Percentiles rank a stretch among this genome's conserved stretches.
Evolutionary conservation across 495 filamentous ascomycete genomes (phyloP).

Genomic region (Terfezia boudieri): DNA sequence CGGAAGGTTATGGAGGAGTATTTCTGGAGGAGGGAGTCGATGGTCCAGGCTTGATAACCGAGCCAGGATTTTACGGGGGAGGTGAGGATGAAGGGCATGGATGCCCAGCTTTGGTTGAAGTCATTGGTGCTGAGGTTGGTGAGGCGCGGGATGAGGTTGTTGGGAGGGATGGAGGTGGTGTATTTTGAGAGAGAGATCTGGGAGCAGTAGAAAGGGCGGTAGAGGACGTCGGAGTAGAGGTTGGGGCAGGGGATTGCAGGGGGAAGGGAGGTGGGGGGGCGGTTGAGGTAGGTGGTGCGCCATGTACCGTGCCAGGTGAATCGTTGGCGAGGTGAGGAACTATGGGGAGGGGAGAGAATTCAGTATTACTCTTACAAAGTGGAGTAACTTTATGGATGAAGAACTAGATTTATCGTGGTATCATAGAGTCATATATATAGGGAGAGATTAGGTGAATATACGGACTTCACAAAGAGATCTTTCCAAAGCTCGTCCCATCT

Average conservation of each 20-base stretch:
- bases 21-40: constrained; percentile 35
- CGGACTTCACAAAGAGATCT: constrained; percentile 52
- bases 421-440: too few relatives aligned
- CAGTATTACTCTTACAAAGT: not conserved
- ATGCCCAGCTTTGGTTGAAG: constrained; percentile 53
- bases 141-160: constrained; percentile 52
- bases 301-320: constrained; percentile 69
- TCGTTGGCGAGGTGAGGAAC: constrained; percentile 4
- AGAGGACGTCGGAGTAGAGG: constrained; percentile 77
- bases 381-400: too few relatives aligned
- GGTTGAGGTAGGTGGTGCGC: constrained; percentile 53
- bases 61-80: constrained; percentile 69
- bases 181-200: constrained; percentile 46
- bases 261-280: constrained; percentile 26
- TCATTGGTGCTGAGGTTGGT: constrained; percentile 44
- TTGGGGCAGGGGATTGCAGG: constrained; percentile 42
- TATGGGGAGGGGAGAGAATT: not conserved
- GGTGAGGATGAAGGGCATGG: constrained; percentile 73
- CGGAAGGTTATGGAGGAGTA: constrained; percentile 52
- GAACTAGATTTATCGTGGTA: too few relatives aligned
- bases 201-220: constrained; percentile 80
- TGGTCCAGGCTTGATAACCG: constrained; percentile 49
- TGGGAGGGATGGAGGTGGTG: constrained; percentile 41
- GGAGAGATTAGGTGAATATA: too few relatives aligned
- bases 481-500: constrained; percentile 83